Base-by-base conservation (phyloP, 106 monocot species). In the Dactylorhiza incarnata region DNA sequence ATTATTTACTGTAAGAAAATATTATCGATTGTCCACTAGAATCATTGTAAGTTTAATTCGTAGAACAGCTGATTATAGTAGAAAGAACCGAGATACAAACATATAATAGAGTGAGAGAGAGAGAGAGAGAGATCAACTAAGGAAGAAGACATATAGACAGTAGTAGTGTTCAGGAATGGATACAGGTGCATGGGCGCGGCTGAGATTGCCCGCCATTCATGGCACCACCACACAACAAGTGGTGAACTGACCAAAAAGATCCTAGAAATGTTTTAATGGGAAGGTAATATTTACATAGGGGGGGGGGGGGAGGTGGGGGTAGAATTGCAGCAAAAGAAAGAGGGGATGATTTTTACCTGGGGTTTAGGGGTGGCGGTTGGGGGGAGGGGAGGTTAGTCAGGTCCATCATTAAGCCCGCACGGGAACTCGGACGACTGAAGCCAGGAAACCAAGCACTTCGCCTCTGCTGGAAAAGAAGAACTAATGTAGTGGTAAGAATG, bases 391-490 rank as follows among this genome's bases (percentile, higher is more conserved):
- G 29, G 45, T 45, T 69, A 1, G 69, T 45, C 69, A 45, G 69
- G 69, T 69, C 69, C 45, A 46, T 69, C 69, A 69, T 45, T 45
- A 69, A 45, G 69, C 69, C 73, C 50, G 15, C 73, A 73, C 73
- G 24, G 49, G 73, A 73, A 73, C 50, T 51, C 11, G 23, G 23
- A 71, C n/a, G 71, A 45, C 47, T 19, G 71, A 48, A 48, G 46
- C 45, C 73, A 25, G 49, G 50, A 23, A 51, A 7, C 48, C 49
- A 72, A 20, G 23, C 5, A 23, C 13, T 50, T 49, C 24, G 5
- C 73, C 11, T 24, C 11, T 49, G 71, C 20, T n/a, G 71, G 62
- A 63, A 63, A 13, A 19, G n/a, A 63, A 63, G 23, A 9, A 7
- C 16, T 63, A 19, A 63, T 6, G 8, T 63, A 29, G 29, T 29